phyloP scores from a whole-genome alignment of 768 basidiomycete species.

The Filobasidium wieringae region DNA sequence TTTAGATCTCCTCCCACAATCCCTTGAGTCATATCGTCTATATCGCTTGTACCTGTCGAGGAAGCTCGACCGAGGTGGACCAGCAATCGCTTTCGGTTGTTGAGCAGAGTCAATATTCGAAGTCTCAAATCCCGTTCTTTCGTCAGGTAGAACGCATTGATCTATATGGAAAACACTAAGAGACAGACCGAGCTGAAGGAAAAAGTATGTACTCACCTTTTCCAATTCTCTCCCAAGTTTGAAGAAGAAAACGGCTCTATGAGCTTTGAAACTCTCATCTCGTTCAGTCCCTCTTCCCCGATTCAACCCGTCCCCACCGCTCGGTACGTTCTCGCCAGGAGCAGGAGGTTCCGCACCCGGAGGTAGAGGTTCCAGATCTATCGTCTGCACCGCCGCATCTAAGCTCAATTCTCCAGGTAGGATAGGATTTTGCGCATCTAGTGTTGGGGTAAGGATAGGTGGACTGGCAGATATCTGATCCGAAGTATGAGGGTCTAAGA shows the following conservation, averaged over 20 bases:
- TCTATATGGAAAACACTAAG: slow-evolving; percentile 46
- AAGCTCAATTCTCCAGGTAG: not conserved
- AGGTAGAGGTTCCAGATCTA: slow-evolving; percentile 32
- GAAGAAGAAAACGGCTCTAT: slow-evolving; percentile 97
- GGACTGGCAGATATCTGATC: too few relatives aligned
- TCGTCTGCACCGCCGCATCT: not conserved
- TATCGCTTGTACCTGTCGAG: slow-evolving; percentile 55
- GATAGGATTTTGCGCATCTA: slow-evolving; percentile 1
- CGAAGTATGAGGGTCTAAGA: too few relatives aligned
- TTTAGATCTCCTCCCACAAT: slow-evolving; percentile 39
- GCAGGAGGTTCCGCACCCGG: slow-evolving; percentile 32
- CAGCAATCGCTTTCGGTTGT: slow-evolving; percentile 69
- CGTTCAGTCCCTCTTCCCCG: slow-evolving; percentile 53
- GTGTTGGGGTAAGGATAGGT: not conserved
- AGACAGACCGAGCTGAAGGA: not conserved
- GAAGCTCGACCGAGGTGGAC: slow-evolving; percentile 41
- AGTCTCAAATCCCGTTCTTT: slow-evolving; percentile 90
- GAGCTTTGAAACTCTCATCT: slow-evolving; percentile 78
- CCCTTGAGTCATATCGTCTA: slow-evolving; percentile 7
- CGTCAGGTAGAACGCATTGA: slow-evolving; percentile 94
- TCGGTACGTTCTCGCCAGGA: not conserved
- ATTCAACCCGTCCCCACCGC: slow-evolving; percentile 6
- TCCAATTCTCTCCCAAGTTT: slow-evolving; percentile 94
- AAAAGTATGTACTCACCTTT: slow-evolving; percentile 52
- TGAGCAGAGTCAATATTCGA: slow-evolving; percentile 80